Base-by-base conservation (phyloP, 2,329 filamentous ascomycete genomes). In the Arthrobotrys pseudoclavata region DNA sequence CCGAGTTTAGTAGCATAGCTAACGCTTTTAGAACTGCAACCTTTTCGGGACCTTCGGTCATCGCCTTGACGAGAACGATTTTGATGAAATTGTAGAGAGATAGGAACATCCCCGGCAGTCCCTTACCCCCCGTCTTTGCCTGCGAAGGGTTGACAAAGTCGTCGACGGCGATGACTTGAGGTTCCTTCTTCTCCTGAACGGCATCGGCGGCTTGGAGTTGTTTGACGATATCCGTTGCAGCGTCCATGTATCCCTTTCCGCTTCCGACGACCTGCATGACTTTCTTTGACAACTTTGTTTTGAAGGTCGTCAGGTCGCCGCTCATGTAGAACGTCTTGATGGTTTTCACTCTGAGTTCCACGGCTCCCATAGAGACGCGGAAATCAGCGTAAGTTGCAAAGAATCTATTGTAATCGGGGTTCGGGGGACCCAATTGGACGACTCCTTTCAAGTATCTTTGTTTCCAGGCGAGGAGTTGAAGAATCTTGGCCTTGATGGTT, bases 21-120 rank as follows among this genome's bases (percentile, higher is more conserved):
- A 77, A 20, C 5, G 74, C 60, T 20, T 77, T 77, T 22, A 77
- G 57, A 20, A 71, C 60, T 6, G 48, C 45, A 2, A 29, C 48
- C 18, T 71, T 67, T n/a, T 77, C 74, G 1, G 74, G 74, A 1
- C 74, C 74, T 24, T 77, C 74, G 0, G 67, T 29, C 37, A 71
- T 42, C 1, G 40, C 74, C 45, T 77, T 77, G 12, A 52, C 50
- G 1, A 77, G 31, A 13, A 71, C 53, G 3, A 67, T 77, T 57
- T 77, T 77, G 13, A 70, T 50, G 24, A 77, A 77, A 20, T 68
- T 71, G 52, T 71, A 77, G 0, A 67, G 22, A 0, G 61, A 20
- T 20, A 77, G 10, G 53, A 77, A 77, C 12, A 77, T 55, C 5
- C 40, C 53, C 3, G 67, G 40, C 3, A 69, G 74, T 9, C 61